Conservation (phyloP, 2,329 filamentous ascomycete species). For the Thermothelomyces thermophilus region DNA sequence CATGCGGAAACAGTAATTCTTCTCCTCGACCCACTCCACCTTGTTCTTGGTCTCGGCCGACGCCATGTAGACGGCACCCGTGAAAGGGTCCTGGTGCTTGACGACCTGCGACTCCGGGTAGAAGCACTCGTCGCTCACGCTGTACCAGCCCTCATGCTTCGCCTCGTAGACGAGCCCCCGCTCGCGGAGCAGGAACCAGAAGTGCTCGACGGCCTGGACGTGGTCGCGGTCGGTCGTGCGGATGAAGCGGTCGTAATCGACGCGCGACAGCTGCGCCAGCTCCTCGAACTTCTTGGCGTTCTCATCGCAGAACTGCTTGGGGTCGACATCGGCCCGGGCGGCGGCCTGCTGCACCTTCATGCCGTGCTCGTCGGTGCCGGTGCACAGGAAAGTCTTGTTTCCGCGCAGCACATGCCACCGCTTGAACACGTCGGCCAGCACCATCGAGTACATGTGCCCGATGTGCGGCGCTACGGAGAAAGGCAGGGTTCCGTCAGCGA, state of each 20-base stretch:
- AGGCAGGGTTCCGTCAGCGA: background rate
- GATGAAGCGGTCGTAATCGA: constrained; percentile 81
- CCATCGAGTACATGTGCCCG: constrained; percentile 89
- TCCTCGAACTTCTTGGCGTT: constrained; percentile 74
- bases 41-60: constrained; percentile 83
- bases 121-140: constrained; percentile 92
- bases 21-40: constrained; percentile 91
- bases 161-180: constrained; percentile 74
- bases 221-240: constrained; percentile 84
- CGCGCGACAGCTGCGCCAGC: constrained; percentile 61
- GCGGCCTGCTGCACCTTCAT: constrained; percentile 95
- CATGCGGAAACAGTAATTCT: constrained; percentile 90
- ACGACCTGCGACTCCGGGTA: constrained; percentile 74
- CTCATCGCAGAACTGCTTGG: constrained; percentile 82
- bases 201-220: constrained; percentile 76
- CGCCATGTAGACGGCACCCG: constrained; percentile 75
- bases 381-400: constrained; percentile 65
- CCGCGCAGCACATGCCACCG: constrained; percentile 79
- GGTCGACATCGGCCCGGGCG: constrained; percentile 58
- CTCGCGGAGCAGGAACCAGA: constrained; percentile 76
- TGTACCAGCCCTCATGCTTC: constrained; percentile 93
- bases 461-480: constrained; percentile 69
- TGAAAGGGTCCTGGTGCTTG: constrained; percentile 67
- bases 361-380: constrained; percentile 94
- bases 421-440: constrained; percentile 86